phyloP scores from a whole-genome alignment of 768 basidiomycete species.

The Pleurotus tuber-regium region DNA sequence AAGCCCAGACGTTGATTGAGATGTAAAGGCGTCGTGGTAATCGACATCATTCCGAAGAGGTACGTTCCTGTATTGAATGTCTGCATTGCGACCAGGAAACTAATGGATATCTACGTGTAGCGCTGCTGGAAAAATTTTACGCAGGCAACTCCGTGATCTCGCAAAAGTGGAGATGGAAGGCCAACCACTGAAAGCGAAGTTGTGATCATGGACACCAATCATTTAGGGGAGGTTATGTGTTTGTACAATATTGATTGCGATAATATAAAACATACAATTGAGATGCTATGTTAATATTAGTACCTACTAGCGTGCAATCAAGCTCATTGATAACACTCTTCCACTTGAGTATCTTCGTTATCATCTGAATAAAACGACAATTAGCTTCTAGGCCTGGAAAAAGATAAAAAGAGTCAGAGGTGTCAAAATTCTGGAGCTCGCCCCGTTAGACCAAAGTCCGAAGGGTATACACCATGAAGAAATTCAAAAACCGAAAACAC shows the following conservation, averaged over 20 bases:
- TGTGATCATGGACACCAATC: background rate
- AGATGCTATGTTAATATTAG: no score
- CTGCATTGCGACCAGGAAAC: background rate
- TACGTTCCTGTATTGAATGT: conserved; percentile 21
- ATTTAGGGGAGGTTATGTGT: no score
- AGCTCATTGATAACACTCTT: no score
- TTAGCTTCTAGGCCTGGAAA: no score
- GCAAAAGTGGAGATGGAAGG: conserved; percentile 52
- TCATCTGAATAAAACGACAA: no score
- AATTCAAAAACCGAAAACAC: conserved; percentile 70
- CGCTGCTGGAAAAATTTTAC: conserved; percentile 84
- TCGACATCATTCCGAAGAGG: conserved; percentile 72
- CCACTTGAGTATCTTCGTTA: no score
- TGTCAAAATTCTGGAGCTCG: conserved; percentile 80
- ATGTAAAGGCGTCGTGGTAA: conserved; percentile 56
- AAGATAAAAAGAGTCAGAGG: no score
- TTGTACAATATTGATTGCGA: no score
- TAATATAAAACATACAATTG: no score
- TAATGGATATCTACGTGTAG: conserved; percentile 32
- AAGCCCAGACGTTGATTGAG: conserved; percentile 13
- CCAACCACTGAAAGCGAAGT: conserved; percentile 2
- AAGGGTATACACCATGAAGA: conserved; percentile 87
- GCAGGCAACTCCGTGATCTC: conserved; percentile 69
- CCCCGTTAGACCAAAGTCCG: conserved; percentile 35
- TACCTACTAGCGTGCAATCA: no score